Base-by-base conservation (phyloP, 805 yeast species). In the Cyberlindnera nakhonratchasimensis region DNA sequence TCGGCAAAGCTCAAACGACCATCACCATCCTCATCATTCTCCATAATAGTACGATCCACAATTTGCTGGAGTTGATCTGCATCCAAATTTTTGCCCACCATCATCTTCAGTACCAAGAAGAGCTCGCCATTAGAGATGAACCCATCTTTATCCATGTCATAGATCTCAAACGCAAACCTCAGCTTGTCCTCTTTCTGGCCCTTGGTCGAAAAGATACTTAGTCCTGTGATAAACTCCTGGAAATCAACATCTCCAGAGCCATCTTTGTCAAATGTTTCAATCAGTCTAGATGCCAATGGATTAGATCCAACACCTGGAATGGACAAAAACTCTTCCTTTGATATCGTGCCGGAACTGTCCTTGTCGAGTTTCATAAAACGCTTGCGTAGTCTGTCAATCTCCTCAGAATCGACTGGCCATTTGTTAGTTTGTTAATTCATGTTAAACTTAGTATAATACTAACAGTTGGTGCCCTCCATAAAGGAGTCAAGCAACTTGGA, bases 131-230 rank as follows among this genome's bases (percentile, higher is more conserved):
- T 91, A 3, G 97, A 90, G 28, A 93, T 87, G 60, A 59, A 89
- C 0, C 99, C 99, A 61, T 93, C 99, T 42, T 88, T 74, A 64
- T 93, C 99, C 49, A 93, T 88, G 60, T 93, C 99, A 59, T 93
- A 93, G 16, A 93, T 88, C 57, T 82, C 86, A 66, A 93, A 93
- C 10, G 96, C 93, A 69, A 95, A 93, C 58, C 71, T 72, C 45
- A 91, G 72, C 63, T 89, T 91, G 52, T 88, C 97, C 41, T 80
- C 82, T 37, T 79, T 79, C 19, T 81, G 75, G 1, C 95, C 86
- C 55, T 86, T 82, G 4, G 90, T 83, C 39, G 96, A 85, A 58
- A 93, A 93, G 3, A 90, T 89, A 3, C 95, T 84, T 34, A 88
- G 69, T 2, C 91, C 95, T 5, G 82, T 71, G 36, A 95, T 85